Conservation (phyloP, 345 rosid species). For the Euphorbia lathyris region DNA sequence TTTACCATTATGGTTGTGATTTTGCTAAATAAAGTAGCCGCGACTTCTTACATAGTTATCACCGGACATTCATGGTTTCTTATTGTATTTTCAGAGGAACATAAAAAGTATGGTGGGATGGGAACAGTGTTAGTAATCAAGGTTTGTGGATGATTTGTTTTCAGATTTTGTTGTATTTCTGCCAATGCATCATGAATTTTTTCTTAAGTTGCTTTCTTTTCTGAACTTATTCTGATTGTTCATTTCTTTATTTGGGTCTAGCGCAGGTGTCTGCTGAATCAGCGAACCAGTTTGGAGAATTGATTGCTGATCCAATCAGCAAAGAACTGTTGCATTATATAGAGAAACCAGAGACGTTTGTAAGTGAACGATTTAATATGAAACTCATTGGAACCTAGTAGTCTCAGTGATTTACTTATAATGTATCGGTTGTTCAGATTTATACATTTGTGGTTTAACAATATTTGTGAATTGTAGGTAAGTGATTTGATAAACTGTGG, state of each 20-base stretch:
- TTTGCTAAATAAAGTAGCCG: neutral
- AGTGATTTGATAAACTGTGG: slow-evolving; percentile 85
- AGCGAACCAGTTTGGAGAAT: slow-evolving; percentile 76
- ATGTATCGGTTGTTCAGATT: neutral
- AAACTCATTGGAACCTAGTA: neutral
- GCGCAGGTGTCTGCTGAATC: slow-evolving; percentile 83
- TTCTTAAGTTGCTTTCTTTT: neutral
- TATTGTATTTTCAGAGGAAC: slow-evolving; percentile 51
- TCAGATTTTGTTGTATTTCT: slow-evolving; percentile 2
- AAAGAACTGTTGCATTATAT: slow-evolving; percentile 82
- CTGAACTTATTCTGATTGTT: neutral
- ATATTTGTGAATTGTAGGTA: slow-evolving; percentile 46
- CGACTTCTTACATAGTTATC: neutral
- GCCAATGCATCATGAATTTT: neutral
- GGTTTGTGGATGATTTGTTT: slow-evolving; percentile 32
- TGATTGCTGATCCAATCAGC: slow-evolving; percentile 73
- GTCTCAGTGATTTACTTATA: neutral
- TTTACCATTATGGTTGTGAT: neutral
- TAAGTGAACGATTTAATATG: slow-evolving; percentile 31
- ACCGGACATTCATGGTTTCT: neutral
- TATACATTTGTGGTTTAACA: slow-evolving; percentile 10
- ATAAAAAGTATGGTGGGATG: slow-evolving; percentile 59
- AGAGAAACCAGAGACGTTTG: slow-evolving; percentile 92
- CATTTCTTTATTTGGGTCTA: neutral
- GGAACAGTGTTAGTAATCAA: slow-evolving; percentile 83